Conservation (phyloP, 768 basidiomycete genomes). For the Tricholoma terreum region DNA sequence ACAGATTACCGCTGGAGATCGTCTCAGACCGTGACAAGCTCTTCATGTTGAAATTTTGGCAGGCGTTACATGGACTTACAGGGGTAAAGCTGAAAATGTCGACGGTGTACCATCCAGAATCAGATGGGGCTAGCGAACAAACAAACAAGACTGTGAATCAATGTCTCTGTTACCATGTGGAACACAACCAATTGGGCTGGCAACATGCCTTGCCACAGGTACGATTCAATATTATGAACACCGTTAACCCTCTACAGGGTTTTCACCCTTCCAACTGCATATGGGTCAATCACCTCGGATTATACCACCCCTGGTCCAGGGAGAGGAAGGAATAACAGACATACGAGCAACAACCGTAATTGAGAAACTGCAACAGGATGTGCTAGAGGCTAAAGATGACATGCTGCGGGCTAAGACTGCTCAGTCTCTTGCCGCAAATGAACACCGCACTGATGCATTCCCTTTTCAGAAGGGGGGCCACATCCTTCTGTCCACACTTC, state of each 20-base stretch:
- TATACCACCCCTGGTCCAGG: background rate
- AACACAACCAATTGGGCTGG: conserved; percentile 33
- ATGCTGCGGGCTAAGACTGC: background rate
- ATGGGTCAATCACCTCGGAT: conserved; percentile 8
- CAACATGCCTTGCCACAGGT: too few relatives aligned
- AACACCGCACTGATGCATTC: background rate
- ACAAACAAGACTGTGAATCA: too few relatives aligned
- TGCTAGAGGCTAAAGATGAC: background rate
- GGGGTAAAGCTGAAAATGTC: too few relatives aligned
- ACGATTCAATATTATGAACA: conserved; percentile 34
- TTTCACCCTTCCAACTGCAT: conserved; percentile 28
- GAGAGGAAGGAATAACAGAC: too few relatives aligned
- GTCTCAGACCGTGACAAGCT: too few relatives aligned
- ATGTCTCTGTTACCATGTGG: conserved; percentile 28
- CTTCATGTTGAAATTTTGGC: too few relatives aligned
- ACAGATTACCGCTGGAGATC: too few relatives aligned
- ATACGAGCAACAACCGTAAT: background rate
- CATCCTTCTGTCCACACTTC: conserved; percentile 26
- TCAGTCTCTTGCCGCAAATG: background rate
- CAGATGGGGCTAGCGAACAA: too few relatives aligned
- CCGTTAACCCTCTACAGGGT: conserved; percentile 27
- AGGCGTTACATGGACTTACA: too few relatives aligned
- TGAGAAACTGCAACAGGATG: background rate
- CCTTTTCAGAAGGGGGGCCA: conserved; percentile 11
- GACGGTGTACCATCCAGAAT: too few relatives aligned